Base-by-base conservation (phyloP, 345 rosid genomes). In the Gossypium rotundifolium region DNA sequence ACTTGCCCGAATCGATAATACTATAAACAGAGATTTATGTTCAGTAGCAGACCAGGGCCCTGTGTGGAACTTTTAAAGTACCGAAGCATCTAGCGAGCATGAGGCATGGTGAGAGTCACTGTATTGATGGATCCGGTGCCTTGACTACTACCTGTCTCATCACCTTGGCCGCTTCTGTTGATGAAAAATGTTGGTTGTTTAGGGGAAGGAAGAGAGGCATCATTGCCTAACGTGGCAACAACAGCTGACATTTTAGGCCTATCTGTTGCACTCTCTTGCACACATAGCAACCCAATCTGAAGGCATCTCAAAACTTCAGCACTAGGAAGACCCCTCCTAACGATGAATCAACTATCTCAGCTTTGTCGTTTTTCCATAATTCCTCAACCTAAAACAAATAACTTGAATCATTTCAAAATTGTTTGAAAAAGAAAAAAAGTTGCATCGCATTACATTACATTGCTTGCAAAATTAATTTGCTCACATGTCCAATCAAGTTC, bases 271-370 rank as follows among this genome's bases (percentile, higher is more conserved):
- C 44, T 48, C 55, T 88, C 91, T 84, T 90, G 92, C 51, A 85
- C 88, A 18, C 96, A 88, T 71, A 88, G 49, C 17, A 92, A 82
- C 68, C 90, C 92, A 4, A 88, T 81, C 16, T 86, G 88, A 58
- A 88, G 78, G 79, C 88, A 86, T 65, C 84, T 85, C 73, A 22
- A 12, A 9, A 81, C 80, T 76, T 88, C 86, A 7, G 72, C 29
- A 3, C 12, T 33, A 2, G 78, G 52, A 52, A 62, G 2, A 57
- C 74, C 12, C 9, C 27, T 42, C 49, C 75, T 55, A 88, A 45
- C n/a, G 76, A 74, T 11, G 64, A 44, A 27, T 88, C 89, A 9
- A 83, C 71, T 12, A 87, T 27, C 23, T 83, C 84, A 13, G 76
- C 81, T 58, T 45, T 79, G 46, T 74, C 83, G 29, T 81, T 81